Percentiles rank a stretch among this genome's conserved stretches.
Evolutionary conservation across 768 basidiomycete genomes (phyloP).

Genomic region (Rhizopogon salebrosus): DNA sequence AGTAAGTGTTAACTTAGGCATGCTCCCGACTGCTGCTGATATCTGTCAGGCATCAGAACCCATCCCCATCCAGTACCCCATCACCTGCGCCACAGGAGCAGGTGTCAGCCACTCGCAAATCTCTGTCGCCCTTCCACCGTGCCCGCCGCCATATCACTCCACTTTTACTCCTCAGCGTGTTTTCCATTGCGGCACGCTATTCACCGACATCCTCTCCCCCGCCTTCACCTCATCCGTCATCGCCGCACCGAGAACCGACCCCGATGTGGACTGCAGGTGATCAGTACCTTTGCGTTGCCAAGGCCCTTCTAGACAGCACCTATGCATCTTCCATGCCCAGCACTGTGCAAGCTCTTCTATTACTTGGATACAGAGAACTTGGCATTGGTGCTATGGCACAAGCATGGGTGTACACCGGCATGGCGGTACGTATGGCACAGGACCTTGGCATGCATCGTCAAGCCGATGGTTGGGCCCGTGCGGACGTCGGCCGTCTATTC

Average conservation of each 20-base stretch:
- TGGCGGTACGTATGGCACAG: slow-evolving; percentile 91
- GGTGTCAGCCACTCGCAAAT: slow-evolving; percentile 10
- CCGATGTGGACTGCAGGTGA: slow-evolving; percentile 85
- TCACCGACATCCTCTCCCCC: slow-evolving; percentile 26
- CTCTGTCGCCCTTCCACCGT: slow-evolving; percentile 33
- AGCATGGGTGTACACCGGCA: slow-evolving; percentile 82
- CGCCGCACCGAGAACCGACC: slow-evolving; percentile 36
- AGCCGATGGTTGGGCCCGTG: slow-evolving; percentile 73
- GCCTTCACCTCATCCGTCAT: slow-evolving; percentile 25
- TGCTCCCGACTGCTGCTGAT: background rate
- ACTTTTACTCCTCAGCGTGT: slow-evolving; percentile 79
- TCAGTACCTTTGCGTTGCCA: slow-evolving; percentile 62
- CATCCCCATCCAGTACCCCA: slow-evolving; percentile 25
- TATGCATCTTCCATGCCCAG: slow-evolving; percentile 70
- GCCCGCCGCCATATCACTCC: slow-evolving; percentile 48
- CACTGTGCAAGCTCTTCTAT: slow-evolving; percentile 74
- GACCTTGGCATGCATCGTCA: slow-evolving; percentile 80
- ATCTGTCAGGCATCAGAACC: slow-evolving; percentile 18
- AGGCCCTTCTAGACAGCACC: slow-evolving; percentile 55
- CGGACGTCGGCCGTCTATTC: slow-evolving; percentile 54
- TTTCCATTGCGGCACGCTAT: slow-evolving; percentile 76
- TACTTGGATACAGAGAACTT: slow-evolving; percentile 81
- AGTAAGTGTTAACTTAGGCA: slow-evolving; percentile 22
- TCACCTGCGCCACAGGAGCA: slow-evolving; percentile 20
- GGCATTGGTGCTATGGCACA: slow-evolving; percentile 88